Conservation (phyloP, 768 basidiomycete species). For the Ramaria sp. region DNA sequence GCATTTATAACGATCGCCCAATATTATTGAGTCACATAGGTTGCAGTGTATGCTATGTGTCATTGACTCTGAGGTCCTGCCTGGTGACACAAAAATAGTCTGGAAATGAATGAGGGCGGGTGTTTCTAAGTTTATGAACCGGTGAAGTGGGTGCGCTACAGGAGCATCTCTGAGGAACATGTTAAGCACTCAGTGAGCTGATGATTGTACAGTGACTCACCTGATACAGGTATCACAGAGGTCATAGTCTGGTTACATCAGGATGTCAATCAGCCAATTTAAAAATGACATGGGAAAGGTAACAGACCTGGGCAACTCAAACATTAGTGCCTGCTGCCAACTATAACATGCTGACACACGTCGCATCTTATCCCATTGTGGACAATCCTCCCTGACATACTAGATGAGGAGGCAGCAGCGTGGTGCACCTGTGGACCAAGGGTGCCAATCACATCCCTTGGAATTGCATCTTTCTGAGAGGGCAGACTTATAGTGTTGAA, state of each 20-base stretch:
- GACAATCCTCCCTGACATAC: constrained; percentile 21
- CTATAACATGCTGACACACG: constrained; percentile 41
- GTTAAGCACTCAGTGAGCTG: too few relatives aligned
- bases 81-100: too few relatives aligned
- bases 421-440: neutral
- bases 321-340: constrained; percentile 60
- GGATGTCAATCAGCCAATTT: too few relatives aligned
- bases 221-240: constrained; percentile 51
- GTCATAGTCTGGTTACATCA: constrained; percentile 47
- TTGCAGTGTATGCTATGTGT: constrained; percentile 66
- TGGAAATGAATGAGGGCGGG: constrained; percentile 55
- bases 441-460: neutral
- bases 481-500: constrained; percentile 4
- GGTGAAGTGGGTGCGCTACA: constrained; percentile 20
- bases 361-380: constrained; percentile 61
- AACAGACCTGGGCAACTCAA: too few relatives aligned
- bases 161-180: constrained; percentile 24
- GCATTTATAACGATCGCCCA: too few relatives aligned
- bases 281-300: too few relatives aligned
- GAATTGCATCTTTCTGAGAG: neutral
- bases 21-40: constrained; percentile 66
- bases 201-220: constrained; percentile 32
- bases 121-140: constrained; percentile 51
- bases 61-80: too few relatives aligned
- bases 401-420: neutral